A percentile compares a stretch with the other conserved stretches of the same genome.
Evolutionary conservation across 495 filamentous ascomycete genomes (phyloP).

Genomic region (Sordaria brevicollis): DNA sequence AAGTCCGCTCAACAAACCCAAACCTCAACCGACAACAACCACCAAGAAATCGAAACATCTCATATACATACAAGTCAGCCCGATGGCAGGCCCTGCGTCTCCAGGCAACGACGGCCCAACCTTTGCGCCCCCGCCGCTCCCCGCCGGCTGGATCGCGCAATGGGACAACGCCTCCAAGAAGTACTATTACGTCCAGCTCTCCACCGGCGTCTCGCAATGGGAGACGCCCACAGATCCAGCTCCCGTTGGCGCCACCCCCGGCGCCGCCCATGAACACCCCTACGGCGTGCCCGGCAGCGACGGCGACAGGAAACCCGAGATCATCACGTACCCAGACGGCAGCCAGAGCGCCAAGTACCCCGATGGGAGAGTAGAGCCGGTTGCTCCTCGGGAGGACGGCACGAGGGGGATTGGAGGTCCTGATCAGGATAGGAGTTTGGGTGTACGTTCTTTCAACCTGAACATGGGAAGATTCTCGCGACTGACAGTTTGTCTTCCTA

Average conservation of each 20-base stretch:
- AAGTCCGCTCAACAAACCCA: neutral
- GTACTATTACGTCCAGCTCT: conserved; percentile 74
- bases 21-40: neutral
- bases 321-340: conserved; percentile 45
- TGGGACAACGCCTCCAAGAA: conserved; percentile 64
- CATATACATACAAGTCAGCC: conserved; percentile 4
- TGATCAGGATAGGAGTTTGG: conserved; percentile 32
- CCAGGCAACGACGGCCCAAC: conserved; percentile 61
- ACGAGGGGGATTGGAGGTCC: conserved; percentile 25
- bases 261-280: conserved; percentile 34
- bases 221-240: conserved; percentile 60
- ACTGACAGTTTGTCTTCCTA: neutral
- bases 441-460: conserved; percentile 23
- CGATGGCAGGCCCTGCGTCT: conserved; percentile 41
- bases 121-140: conserved; percentile 56
- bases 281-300: conserved; percentile 35
- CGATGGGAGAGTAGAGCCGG: conserved; percentile 41
- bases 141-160: conserved; percentile 74
- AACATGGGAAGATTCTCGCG: neutral
- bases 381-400: conserved; percentile 23
- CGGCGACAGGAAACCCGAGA: conserved; percentile 21
- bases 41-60: neutral
- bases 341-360: conserved; percentile 37
- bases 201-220: conserved; percentile 69
- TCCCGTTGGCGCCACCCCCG: conserved; percentile 40